Percentiles rank a stretch among this genome's conserved stretches.
Evolutionary conservation across 78 protist genomes (phyloP).

Genomic region (Monocercomonoides exilis): DNA sequence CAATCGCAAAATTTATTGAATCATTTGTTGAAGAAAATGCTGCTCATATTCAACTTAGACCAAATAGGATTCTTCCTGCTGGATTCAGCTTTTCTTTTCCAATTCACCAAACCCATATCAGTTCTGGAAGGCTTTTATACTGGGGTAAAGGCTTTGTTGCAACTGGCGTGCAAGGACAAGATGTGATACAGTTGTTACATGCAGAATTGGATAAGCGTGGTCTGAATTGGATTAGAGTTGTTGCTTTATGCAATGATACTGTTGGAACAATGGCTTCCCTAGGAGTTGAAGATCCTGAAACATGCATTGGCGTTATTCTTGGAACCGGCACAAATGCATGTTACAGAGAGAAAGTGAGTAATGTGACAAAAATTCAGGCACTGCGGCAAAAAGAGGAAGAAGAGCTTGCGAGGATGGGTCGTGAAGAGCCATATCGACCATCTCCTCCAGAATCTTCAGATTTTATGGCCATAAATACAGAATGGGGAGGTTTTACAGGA

Average conservation of each 20-base stretch:
- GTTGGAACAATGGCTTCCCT: neutral
- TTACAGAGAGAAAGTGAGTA: neutral
- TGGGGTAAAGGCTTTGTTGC: slow-evolving; percentile 1
- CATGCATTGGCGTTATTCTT: neutral
- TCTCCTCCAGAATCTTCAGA: neutral
- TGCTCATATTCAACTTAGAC: neutral
- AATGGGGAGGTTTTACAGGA: neutral
- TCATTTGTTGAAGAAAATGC: neutral
- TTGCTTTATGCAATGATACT: neutral
- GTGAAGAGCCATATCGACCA: no score
- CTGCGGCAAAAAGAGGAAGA: no score
- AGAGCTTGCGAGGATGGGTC: no score
- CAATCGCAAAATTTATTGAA: neutral
- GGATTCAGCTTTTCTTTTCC: neutral
- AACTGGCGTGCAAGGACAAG: neutral
- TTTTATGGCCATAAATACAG: neutral
- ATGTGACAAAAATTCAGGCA: neutral
- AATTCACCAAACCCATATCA: neutral
- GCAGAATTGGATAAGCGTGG: neutral
- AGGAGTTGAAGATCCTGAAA: neutral
- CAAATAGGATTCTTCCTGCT: neutral
- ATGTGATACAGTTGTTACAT: neutral
- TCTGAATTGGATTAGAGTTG: neutral
- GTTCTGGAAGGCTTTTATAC: neutral
- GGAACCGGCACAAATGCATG: slow-evolving; percentile 14